Evolutionary conservation across 139 green algal species (phyloP).

Genomic region (Chlamydomonas urium): DNA sequence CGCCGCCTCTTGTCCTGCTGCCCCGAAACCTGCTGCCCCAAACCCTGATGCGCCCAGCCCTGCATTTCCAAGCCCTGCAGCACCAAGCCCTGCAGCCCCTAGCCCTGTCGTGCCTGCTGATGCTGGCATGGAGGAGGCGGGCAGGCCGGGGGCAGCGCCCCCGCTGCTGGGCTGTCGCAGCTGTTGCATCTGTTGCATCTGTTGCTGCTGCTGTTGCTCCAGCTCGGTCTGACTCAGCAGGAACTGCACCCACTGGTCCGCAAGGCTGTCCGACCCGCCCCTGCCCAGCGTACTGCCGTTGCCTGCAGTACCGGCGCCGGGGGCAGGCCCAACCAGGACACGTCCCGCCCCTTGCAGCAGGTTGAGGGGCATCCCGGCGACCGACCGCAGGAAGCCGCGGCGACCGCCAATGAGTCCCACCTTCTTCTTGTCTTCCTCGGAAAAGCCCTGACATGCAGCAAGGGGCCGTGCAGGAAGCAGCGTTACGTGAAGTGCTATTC

Average conservation of each 20-base stretch:
- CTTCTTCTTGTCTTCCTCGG: constrained; percentile 41
- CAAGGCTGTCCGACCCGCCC: constrained; percentile 18
- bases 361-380: constrained; percentile 29
- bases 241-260: constrained; percentile 58
- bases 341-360: constrained; percentile 31
- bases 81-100: too few relatives aligned
- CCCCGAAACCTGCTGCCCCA: too few relatives aligned
- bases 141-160: too few relatives aligned
- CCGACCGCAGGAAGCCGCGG: constrained; percentile 30
- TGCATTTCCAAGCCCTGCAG: too few relatives aligned
- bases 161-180: too few relatives aligned
- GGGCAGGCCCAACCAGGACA: constrained; percentile 12
- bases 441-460: constrained; percentile 47
- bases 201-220: neutral
- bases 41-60: too few relatives aligned
- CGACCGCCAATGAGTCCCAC: constrained; percentile 18
- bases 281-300: neutral
- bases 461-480: too few relatives aligned
- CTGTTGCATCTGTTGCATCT: neutral
- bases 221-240: constrained; percentile 47
- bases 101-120: too few relatives aligned
- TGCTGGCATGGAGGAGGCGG: too few relatives aligned
- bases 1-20: too few relatives aligned
- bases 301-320: neutral
- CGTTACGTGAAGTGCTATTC: too few relatives aligned